Conservation (phyloP, 257 asterid genomes). For the Cordia subcordata region DNA sequence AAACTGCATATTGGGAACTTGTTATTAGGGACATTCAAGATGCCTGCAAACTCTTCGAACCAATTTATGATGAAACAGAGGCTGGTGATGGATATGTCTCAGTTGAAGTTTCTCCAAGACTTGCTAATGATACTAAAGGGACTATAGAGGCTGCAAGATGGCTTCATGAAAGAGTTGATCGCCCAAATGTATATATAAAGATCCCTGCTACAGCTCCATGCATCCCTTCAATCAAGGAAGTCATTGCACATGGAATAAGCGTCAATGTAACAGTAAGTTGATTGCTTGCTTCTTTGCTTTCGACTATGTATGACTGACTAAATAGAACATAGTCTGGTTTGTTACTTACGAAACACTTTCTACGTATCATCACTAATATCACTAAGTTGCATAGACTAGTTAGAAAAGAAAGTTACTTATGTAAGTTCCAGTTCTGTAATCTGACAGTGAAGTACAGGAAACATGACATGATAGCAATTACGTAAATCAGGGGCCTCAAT, state of each 20-base stretch:
- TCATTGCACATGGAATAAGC: slow-evolving; percentile 83
- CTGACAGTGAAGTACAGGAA: no score
- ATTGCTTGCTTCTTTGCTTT: neutral
- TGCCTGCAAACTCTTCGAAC: slow-evolving; percentile 95
- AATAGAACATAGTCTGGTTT: slow-evolving; percentile 9
- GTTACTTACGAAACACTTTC: slow-evolving; percentile 70
- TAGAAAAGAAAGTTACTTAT: no score
- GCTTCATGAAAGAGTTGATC: slow-evolving; percentile 85
- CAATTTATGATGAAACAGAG: slow-evolving; percentile 82
- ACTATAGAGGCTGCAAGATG: slow-evolving; percentile 90
- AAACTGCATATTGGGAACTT: slow-evolving; percentile 95
- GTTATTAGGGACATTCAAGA: slow-evolving; percentile 99
- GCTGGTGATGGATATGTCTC: slow-evolving; percentile 95
- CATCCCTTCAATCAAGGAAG: slow-evolving; percentile 95
- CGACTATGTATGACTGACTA: no score
- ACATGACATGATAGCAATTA: no score
- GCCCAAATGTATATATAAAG: slow-evolving; percentile 87
- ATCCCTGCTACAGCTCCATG: slow-evolving; percentile 98
- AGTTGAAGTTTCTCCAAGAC: slow-evolving; percentile 94
- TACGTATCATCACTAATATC: no score
- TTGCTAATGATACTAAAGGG: slow-evolving; percentile 87
- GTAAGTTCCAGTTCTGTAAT: no score
- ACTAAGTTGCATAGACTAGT: no score
- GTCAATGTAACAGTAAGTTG: slow-evolving; percentile 93
- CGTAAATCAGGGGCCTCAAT: no score